Conservation (phyloP, 83 land plant genomes). For the Thuja plicata region DNA sequence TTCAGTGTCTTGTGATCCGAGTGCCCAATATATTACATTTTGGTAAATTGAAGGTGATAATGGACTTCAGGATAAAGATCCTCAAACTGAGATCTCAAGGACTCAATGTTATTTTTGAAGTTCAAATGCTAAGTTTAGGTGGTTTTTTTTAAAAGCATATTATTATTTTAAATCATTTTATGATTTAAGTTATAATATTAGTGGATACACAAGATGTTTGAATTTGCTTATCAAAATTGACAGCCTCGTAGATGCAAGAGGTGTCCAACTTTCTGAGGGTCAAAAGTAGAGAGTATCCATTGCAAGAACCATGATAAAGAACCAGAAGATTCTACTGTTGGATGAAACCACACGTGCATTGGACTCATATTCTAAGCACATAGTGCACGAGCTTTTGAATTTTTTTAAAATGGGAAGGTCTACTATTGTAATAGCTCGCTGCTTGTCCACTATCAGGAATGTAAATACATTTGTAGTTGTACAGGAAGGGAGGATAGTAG, state of each 20-base stretch:
- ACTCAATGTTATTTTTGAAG: too few species aligned
- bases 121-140: too few species aligned
- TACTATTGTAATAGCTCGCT: constrained; percentile 45
- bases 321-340: constrained; percentile 46
- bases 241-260: constrained; percentile 48
- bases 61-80: too few species aligned
- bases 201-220: too few species aligned
- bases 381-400: constrained; percentile 53
- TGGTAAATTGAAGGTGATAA: too few species aligned
- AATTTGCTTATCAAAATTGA: too few species aligned
- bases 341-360: constrained; percentile 62
- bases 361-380: constrained; percentile 42
- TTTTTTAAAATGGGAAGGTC: constrained; percentile 38
- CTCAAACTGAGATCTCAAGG: too few species aligned
- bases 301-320: constrained; percentile 51
- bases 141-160: too few species aligned
- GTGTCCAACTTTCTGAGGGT: constrained; percentile 52
- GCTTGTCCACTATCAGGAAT: constrained; percentile 46
- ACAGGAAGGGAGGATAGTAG: constrained; percentile 39
- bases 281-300: constrained; percentile 56
- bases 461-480: constrained; percentile 39
- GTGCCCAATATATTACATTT: too few species aligned
- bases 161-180: too few species aligned
- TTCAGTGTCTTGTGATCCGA: too few species aligned
- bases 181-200: too few species aligned